These are phyloP conservation scores for Boechera retrofracta DNA, from an alignment of 345 rosid genomes.

Conservation along the genomic window DNA sequence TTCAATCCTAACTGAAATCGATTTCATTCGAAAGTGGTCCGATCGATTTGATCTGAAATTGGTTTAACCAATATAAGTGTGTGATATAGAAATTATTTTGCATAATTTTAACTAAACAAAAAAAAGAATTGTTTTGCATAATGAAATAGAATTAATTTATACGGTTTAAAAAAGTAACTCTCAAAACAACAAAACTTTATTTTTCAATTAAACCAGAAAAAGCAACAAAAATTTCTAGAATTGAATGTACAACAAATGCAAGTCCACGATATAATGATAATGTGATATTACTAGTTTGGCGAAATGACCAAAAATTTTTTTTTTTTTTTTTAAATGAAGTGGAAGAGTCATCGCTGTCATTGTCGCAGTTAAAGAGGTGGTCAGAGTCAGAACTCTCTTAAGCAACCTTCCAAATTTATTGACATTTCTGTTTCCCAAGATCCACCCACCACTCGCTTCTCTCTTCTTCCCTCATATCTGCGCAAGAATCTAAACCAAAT, in stretches of 20 bases:
- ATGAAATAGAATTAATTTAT: neutral
- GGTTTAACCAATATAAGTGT: too few species aligned
- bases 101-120: neutral
- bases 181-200: neutral
- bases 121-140: neutral
- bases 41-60: too few species aligned
- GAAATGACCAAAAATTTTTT: neutral
- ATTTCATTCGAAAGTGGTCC: too few species aligned
- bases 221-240: neutral
- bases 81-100: too few species aligned
- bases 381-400: constrained; percentile 43
- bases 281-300: neutral
- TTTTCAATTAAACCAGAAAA: neutral
- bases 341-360: constrained; percentile 47
- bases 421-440: constrained; percentile 42
- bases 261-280: neutral
- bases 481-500: constrained; percentile 32
- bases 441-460: constrained; percentile 42
- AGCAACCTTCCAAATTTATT: constrained; percentile 46
- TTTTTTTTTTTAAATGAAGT: constrained; percentile 16
- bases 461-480: constrained; percentile 13
- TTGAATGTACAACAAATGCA: neutral
- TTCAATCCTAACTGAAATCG: too few species aligned
- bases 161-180: neutral
- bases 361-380: constrained; percentile 46